phyloP scores from a whole-genome alignment of 805 yeast genomes.

The Candida sonorensis region DNA sequence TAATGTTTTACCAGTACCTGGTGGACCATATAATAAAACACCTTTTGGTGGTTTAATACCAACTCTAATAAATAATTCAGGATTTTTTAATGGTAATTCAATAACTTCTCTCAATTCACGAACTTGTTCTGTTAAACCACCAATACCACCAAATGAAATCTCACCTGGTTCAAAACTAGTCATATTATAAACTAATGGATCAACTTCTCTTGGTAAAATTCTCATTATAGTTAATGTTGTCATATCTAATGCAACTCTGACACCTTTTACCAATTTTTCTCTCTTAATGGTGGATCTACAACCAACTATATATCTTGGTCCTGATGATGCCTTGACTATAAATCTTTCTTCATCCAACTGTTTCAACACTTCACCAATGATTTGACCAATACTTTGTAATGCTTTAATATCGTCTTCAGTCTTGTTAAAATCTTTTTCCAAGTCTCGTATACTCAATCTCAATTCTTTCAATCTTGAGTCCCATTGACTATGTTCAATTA shows the following conservation, averaged over 20 bases:
- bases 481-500: slow-evolving; percentile 91
- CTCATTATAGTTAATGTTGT: slow-evolving; percentile 98
- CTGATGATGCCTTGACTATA: slow-evolving; percentile 93
- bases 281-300: slow-evolving; percentile 90
- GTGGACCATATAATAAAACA: slow-evolving; percentile 93
- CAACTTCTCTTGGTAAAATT: slow-evolving; percentile 94
- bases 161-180: slow-evolving; percentile 98
- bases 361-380: slow-evolving; percentile 94
- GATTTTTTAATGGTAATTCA: slow-evolving; percentile 93
- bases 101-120: slow-evolving; percentile 96
- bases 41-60: slow-evolving; percentile 99
- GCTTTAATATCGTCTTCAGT: slow-evolving; percentile 98
- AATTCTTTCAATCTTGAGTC: slow-evolving; percentile 84
- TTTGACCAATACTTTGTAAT: slow-evolving; percentile 92
- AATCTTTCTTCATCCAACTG: slow-evolving; percentile 91
- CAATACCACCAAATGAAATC: slow-evolving; percentile 88
- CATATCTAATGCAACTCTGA: slow-evolving; percentile 94
- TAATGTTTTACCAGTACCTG: slow-evolving; percentile 96
- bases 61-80: slow-evolving; percentile 89
- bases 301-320: slow-evolving; percentile 97
- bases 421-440: slow-evolving; percentile 79
- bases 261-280: slow-evolving; percentile 81
- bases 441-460: slow-evolving; percentile 73
- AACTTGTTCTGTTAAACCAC: slow-evolving; percentile 94
- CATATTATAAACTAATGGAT: slow-evolving; percentile 97